These are phyloP conservation scores for Penicillium paxilli DNA, from an alignment of 495 filamentous ascomycete genomes.

Conservation along the genomic window DNA sequence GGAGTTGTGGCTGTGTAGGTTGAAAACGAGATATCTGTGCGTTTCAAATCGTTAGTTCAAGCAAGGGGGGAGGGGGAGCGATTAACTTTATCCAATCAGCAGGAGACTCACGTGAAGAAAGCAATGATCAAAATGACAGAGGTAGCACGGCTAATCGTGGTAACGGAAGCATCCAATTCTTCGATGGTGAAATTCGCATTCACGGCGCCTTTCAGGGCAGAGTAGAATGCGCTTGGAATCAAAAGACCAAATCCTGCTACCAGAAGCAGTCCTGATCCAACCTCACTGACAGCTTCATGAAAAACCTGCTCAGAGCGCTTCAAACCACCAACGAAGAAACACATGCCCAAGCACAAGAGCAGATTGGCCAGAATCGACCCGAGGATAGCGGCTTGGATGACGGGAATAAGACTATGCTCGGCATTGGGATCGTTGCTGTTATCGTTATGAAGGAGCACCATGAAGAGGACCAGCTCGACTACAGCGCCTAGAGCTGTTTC, in stretches of 20 bases:
- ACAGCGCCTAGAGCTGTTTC: slow-evolving; percentile 76
- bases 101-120: slow-evolving; percentile 58
- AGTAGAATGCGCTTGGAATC: slow-evolving; percentile 77
- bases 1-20: slow-evolving; percentile 77
- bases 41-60: slow-evolving; percentile 1
- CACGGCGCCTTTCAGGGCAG: slow-evolving; percentile 51
- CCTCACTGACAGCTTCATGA: slow-evolving; percentile 75
- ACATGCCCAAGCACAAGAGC: slow-evolving; percentile 71
- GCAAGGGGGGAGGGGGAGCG: background rate
- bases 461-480: slow-evolving; percentile 83
- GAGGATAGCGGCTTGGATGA: slow-evolving; percentile 81
- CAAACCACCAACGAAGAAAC: slow-evolving; percentile 77
- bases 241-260: slow-evolving; percentile 81
- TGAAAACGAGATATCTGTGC: slow-evolving; percentile 73
- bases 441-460: slow-evolving; percentile 59
- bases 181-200: slow-evolving; percentile 30
- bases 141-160: slow-evolving; percentile 72
- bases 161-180: slow-evolving; percentile 47
- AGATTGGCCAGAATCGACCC: slow-evolving; percentile 81
- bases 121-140: slow-evolving; percentile 78
- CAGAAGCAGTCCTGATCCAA: slow-evolving; percentile 75
- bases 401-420: slow-evolving; percentile 52
- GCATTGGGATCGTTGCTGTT: slow-evolving; percentile 15
- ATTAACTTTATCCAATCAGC: background rate
- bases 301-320: slow-evolving; percentile 65